Conservation (phyloP, 305 asterid genomes). For the Rubia tinctorum region DNA sequence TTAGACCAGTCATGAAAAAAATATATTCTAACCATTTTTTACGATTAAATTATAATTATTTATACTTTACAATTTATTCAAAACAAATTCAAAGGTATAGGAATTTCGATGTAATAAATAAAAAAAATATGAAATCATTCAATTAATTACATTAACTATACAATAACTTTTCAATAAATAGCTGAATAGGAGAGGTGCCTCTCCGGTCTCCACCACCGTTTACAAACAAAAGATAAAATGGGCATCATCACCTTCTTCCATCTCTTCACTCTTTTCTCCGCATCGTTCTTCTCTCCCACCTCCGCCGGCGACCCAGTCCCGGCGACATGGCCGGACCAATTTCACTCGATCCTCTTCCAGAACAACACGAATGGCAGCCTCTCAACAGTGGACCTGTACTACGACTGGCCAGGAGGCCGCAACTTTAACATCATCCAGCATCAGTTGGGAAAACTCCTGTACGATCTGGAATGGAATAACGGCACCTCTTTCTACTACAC, state of each 20-base stretch:
- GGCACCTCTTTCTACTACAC: constrained; percentile 68
- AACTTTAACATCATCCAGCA: constrained; percentile 67
- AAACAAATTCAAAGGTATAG: no score
- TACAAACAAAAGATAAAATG: not conserved
- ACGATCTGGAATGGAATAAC: constrained; percentile 67
- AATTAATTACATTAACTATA: no score
- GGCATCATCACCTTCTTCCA: not conserved
- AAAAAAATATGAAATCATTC: no score
- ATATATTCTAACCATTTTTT: no score
- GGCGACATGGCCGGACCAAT: constrained; percentile 65
- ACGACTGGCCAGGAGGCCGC: constrained; percentile 60
- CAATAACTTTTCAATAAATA: no score
- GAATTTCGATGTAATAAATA: no score
- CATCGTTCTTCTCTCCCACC: constrained; percentile 2
- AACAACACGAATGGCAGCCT: constrained; percentile 43
- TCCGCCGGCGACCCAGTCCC: constrained; percentile 27
- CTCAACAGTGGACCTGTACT: constrained; percentile 60
- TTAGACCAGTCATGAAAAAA: no score
- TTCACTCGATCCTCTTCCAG: constrained; percentile 55
- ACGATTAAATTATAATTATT: no score
- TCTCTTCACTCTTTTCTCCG: constrained; percentile 3
- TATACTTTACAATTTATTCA: no score
- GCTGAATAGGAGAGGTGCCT: no score
- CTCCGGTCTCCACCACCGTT: not conserved
- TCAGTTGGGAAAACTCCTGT: constrained; percentile 47